A percentile compares a stretch with the other conserved stretches of the same genome.
These are phyloP conservation scores for Neonectria faginata DNA, from an alignment of 2,329 filamentous ascomycete genomes.

Conservation along the genomic window DNA sequence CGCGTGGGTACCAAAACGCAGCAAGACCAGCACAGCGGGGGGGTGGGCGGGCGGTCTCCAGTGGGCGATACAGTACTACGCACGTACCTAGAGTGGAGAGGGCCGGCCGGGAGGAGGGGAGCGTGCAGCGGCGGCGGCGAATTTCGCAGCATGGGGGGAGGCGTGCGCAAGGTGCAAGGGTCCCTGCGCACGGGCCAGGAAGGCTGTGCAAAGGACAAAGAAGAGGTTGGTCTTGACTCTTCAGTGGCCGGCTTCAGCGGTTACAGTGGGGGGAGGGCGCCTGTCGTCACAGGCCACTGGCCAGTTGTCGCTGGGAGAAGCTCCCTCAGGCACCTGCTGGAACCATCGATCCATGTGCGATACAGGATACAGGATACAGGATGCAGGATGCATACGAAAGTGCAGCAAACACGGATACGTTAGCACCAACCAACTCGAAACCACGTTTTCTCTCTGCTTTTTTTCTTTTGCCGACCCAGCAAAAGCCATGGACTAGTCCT, in stretches of 20 bases:
- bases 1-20: constrained; percentile 11
- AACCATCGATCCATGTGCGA: neutral
- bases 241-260: constrained; percentile 17
- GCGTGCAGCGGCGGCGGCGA: constrained; percentile 6
- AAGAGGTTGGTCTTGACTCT: neutral
- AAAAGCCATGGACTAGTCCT: neutral
- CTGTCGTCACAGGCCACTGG: constrained; percentile 7
- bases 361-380: neutral
- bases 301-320: neutral
- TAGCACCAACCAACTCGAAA: neutral
- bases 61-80: constrained; percentile 8
- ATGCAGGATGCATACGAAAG: no score
- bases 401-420: no score
- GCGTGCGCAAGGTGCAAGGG: neutral
- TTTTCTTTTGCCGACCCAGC: neutral
- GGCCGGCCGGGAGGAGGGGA: no score
- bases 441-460: neutral
- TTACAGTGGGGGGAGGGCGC: constrained; percentile 21
- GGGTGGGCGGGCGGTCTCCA: constrained; percentile 12
- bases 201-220: constrained; percentile 16
- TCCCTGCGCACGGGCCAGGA: constrained; percentile 14
- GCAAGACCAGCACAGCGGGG: neutral
- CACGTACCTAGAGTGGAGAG: neutral
- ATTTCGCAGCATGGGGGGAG: neutral
- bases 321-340: neutral